Evolutionary conservation across 305 asterid genomes (phyloP), one percentile per base, ranked within the genome.

Genomic region (Solanum hybrid): DNA sequence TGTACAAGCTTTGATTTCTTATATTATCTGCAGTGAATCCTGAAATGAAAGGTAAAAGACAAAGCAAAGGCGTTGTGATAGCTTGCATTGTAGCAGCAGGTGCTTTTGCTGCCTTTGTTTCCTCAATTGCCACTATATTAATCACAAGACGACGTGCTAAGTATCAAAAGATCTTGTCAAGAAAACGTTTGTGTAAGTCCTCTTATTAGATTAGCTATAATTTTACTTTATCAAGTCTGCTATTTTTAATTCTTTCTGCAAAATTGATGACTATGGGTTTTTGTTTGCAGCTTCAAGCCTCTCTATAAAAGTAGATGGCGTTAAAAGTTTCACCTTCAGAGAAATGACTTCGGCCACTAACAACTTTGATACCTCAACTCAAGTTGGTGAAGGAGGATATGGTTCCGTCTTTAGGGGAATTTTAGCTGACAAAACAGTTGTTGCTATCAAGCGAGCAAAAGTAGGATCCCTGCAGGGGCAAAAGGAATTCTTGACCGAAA

Each of bases 361-460:
- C 26, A 68, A 90, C 89, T 94, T 94, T 90, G 90, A 88, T 68
- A 38, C 88, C 89, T 91, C 94, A 81, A 89, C 86, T 83, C 90
- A 93, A 93, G 91, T 94, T 88, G 95, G 95, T 36, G 94, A 89
- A 92, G 94, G 95, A 80, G 95, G 95, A 90, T 94, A 93, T 39
- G 95, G 95, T 79, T 90, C 89, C 11, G 95, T 93, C 88, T 91
- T 92, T 41, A 91, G 29, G 88, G 95, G 94, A 76, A 79, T 86
- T 88, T 91, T 94, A 83, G 82, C 89, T 72, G 93, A 93, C 84
- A 90, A 89, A 75, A 89, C 91, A 76, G 57, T 89, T 87, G 94
- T 92, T n/a, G 95, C 95, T 77, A 87, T 94, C 89, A 94, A 94
- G 90, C 92, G 94, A 32, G 94, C 94, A 87, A 93, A 90, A 92